phyloP scores from a whole-genome alignment of 805 yeast species.

The Pichia ethanolica region DNA sequence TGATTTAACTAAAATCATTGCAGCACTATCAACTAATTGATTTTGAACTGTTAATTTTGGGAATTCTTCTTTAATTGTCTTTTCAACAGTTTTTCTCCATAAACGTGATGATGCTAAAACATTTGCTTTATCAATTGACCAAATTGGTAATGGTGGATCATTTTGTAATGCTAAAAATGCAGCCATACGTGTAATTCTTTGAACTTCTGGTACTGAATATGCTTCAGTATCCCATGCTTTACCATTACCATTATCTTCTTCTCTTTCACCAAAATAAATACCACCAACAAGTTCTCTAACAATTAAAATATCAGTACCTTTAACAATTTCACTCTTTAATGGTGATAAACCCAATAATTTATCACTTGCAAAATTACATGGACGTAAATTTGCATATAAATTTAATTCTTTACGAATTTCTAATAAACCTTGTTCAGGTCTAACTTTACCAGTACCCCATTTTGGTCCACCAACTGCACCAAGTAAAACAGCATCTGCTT shows the following conservation, averaged over 20 bases:
- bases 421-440: slow-evolving; percentile 96
- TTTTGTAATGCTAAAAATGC: slow-evolving; percentile 92
- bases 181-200: slow-evolving; percentile 96
- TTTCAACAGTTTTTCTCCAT: slow-evolving; percentile 92
- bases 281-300: slow-evolving; percentile 98
- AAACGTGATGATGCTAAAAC: slow-evolving; percentile 93
- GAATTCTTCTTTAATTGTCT: slow-evolving; percentile 79
- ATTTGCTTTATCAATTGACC: slow-evolving; percentile 97
- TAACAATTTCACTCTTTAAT: slow-evolving; percentile 72
- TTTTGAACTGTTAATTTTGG: slow-evolving; percentile 84
- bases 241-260: slow-evolving; percentile 83
- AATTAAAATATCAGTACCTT: slow-evolving; percentile 86
- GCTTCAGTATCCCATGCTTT: slow-evolving; percentile 91
- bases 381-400: slow-evolving; percentile 93
- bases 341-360: slow-evolving; percentile 82
- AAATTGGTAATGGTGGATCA: slow-evolving; percentile 88
- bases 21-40: slow-evolving; percentile 97
- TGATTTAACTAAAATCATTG: slow-evolving; percentile 90
- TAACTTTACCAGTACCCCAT: slow-evolving; percentile 95
- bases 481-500: slow-evolving; percentile 87
- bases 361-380: slow-evolving; percentile 89
- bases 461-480: slow-evolving; percentile 99
- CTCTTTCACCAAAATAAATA: slow-evolving; percentile 92
- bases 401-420: slow-evolving; percentile 91
- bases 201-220: slow-evolving; percentile 85